These are phyloP conservation scores for Trichoderma sp. DNA, from an alignment of 2,329 filamentous ascomycete genomes.

Conservation along the genomic window DNA sequence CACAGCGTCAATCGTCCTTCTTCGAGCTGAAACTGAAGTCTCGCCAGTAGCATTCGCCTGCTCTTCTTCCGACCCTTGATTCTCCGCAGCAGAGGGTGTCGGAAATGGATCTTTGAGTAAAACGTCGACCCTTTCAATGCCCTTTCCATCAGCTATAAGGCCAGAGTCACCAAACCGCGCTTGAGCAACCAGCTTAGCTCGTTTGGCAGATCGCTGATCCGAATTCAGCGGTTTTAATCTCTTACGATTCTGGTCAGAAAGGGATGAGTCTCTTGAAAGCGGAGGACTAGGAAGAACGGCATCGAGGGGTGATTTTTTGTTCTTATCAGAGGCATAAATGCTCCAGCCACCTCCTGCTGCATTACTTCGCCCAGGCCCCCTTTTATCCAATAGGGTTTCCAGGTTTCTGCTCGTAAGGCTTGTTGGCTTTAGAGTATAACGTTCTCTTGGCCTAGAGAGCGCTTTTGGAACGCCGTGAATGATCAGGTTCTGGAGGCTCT, in stretches of 20 bases:
- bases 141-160: conserved; percentile 53
- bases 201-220: conserved; percentile 47
- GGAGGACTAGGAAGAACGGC: conserved; percentile 47
- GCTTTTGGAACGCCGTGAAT: conserved; percentile 79
- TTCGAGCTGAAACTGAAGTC: conserved; percentile 24
- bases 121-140: conserved; percentile 60
- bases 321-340: conserved; percentile 66
- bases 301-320: conserved; percentile 54
- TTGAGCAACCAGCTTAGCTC: conserved; percentile 58
- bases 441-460: conserved; percentile 68
- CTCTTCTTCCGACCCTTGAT: conserved; percentile 25
- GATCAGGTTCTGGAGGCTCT: conserved; percentile 66
- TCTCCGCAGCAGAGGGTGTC: conserved; percentile 19
- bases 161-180: conserved; percentile 68
- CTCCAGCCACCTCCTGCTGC: conserved; percentile 74
- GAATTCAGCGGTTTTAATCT: conserved; percentile 26
- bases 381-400: conserved; percentile 63
- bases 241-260: conserved; percentile 30
- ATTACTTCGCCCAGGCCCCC: conserved; percentile 68
- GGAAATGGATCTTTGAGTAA: conserved; percentile 58
- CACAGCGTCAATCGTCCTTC: conserved; percentile 37
- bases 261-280: conserved; percentile 36
- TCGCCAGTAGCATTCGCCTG: conserved; percentile 23
- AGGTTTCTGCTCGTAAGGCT: conserved; percentile 70
- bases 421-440: conserved; percentile 67